Evolutionary conservation across 2,329 filamentous ascomycete genomes (phyloP), one percentile per base, ranked within the genome.

Genomic region (Botrytis fabae): DNA sequence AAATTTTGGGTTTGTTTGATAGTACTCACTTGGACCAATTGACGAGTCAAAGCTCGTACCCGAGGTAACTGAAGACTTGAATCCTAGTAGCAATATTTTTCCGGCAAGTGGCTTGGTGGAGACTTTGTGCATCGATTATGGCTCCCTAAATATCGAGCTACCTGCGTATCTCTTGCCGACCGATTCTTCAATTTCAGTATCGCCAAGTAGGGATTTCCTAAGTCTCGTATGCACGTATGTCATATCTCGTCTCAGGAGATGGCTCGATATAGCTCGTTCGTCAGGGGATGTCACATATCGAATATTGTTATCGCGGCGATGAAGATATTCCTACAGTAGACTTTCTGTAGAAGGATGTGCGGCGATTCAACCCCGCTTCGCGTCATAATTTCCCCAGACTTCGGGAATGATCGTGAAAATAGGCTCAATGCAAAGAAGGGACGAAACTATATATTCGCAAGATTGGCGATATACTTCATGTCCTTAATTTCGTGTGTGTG

Each of bases 351-450:
- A 57, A 16, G 51, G 18, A 16, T 20, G 42, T 61, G 25, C 22
- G 18, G 42, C 59, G 25, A 20, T 51, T 66, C 28, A 54, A 66
- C 69, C 69, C 69, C 61, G 38, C 70, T 66, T 59, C 70, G 28
- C 69, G 54, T 70, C 69, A 70, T 40, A 14, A 40, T 69, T 72
- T 72, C 63, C 70, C 70, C 70, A 72, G 62, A 72, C 63, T 72
- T 72, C 38, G 63, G 51, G 51, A 48, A 60, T 69, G 12, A 10
- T 42, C 38, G n/a, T 60, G 51, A 44, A 48, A 25, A 72, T 28
- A 68, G 70, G 51, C 70, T 69, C 10, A 72, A 72, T 61, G 14
- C 14, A 46, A 57, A 65, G 48, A 60, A 61, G 28, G 28, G 28
- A 28, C 32, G 28, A 42, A 59, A 40, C 20, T 65, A 22, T 25